phyloP scores from a whole-genome alignment of 1,139 yeast genomes.

The Pneumocystis canis region DNA sequence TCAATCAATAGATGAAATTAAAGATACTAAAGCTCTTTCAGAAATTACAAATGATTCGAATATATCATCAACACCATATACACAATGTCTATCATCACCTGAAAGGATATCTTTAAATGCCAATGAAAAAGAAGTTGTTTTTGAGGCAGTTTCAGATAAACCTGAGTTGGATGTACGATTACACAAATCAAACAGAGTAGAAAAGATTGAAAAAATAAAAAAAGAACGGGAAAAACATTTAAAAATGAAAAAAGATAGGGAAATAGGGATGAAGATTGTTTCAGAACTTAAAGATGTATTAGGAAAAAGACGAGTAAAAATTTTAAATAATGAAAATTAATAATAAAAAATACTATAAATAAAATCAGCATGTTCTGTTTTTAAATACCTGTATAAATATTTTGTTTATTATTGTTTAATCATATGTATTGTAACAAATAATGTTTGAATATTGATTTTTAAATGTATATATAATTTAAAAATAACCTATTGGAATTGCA shows the following conservation, averaged over 20 bases:
- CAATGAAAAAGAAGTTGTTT: background rate
- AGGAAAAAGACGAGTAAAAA: background rate
- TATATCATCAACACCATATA: background rate
- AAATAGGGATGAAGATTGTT: background rate
- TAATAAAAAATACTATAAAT: background rate
- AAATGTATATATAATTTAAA: background rate
- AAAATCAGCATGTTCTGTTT: background rate
- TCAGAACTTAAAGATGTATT: conserved; percentile 2
- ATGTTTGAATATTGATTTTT: background rate
- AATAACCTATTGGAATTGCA: background rate
- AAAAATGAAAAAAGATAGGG: background rate
- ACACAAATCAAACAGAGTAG: background rate
- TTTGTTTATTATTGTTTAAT: background rate
- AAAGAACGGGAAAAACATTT: background rate
- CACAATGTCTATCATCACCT: background rate
- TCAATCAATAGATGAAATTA: background rate
- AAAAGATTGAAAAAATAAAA: background rate
- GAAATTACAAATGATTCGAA: background rate
- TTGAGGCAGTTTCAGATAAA: background rate
- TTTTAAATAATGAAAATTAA: background rate
- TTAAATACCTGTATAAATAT: background rate
- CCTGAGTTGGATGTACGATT: background rate
- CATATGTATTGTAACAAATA: background rate
- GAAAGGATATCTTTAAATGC: background rate
- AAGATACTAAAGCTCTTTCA: background rate